Percentiles rank a stretch among this genome's conserved stretches.
phyloP scores from a whole-genome alignment of 1,139 yeast genomes.

The Saccharomyces hybrid region DNA sequence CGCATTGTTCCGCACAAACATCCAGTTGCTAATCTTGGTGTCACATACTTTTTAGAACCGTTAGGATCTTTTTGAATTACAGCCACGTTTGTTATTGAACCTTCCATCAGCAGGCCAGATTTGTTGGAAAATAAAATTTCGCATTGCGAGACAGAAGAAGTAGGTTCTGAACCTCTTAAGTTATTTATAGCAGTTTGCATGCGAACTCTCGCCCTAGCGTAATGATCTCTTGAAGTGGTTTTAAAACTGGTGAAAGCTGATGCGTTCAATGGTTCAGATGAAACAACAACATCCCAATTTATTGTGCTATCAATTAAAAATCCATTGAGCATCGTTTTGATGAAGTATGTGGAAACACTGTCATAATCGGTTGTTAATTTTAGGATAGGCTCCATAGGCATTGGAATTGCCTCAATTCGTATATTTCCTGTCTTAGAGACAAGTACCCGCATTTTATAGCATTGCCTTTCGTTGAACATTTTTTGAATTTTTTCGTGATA shows the following conservation, averaged over 20 bases:
- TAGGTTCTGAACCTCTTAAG: slow-evolving; percentile 16
- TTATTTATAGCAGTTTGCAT: slow-evolving; percentile 34
- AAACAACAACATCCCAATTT: slow-evolving; percentile 56
- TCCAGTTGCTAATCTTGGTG: slow-evolving; percentile 72
- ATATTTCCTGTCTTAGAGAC: slow-evolving; percentile 40
- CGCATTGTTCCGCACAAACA: slow-evolving; percentile 84
- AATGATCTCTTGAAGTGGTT: slow-evolving; percentile 65
- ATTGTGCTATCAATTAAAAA: slow-evolving; percentile 27
- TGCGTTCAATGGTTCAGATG: slow-evolving; percentile 43
- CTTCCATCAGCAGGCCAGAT: slow-evolving; percentile 63
- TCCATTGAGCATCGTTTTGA: slow-evolving; percentile 21
- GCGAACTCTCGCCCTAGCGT: slow-evolving; percentile 53
- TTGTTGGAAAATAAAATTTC: slow-evolving; percentile 70
- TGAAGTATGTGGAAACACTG: slow-evolving; percentile 11
- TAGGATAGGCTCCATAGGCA: slow-evolving; percentile 16
- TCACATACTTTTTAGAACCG: slow-evolving; percentile 47
- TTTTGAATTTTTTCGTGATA: slow-evolving; percentile 13
- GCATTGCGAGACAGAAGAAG: slow-evolving; percentile 26
- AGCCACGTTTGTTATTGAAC: slow-evolving; percentile 80
- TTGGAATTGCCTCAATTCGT: slow-evolving; percentile 42
- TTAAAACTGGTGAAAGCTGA: slow-evolving; percentile 85
- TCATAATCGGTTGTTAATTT: background rate
- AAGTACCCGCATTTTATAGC: slow-evolving; percentile 57
- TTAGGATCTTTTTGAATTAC: slow-evolving; percentile 32
- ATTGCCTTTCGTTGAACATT: slow-evolving; percentile 22